Conservation (phyloP, 768 basidiomycete species). For the Kwoniella mangroviensis region DNA sequence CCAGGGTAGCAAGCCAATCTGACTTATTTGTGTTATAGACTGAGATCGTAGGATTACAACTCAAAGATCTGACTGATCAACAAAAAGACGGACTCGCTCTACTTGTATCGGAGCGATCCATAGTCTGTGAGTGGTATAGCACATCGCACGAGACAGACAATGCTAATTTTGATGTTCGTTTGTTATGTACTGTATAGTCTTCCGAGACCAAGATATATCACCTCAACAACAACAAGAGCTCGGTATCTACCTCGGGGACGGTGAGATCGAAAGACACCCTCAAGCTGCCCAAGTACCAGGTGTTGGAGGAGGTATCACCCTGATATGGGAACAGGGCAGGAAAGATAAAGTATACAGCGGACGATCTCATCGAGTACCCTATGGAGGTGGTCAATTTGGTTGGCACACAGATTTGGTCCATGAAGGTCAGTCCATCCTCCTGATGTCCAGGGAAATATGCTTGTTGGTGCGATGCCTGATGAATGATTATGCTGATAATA, state of each 20-base stretch:
- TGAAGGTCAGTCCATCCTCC: slow-evolving; percentile 39
- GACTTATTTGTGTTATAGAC: slow-evolving; percentile 61
- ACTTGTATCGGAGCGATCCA: slow-evolving; percentile 45
- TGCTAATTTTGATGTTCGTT: background rate
- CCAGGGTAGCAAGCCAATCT: too few relatives aligned
- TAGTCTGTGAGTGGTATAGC: slow-evolving; percentile 37
- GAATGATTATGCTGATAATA: background rate
- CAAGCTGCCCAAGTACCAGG: slow-evolving; percentile 56
- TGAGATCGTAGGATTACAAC: slow-evolving; percentile 73
- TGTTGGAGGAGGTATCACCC: slow-evolving; percentile 43
- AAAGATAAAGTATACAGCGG: slow-evolving; percentile 27
- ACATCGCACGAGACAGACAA: too few relatives aligned
- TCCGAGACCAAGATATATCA: slow-evolving; percentile 57
- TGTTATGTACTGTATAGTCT: slow-evolving; percentile 30
- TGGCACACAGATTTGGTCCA: slow-evolving; percentile 54
- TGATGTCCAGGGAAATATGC: too few relatives aligned
- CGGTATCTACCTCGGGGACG: slow-evolving; percentile 50
- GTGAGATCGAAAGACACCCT: slow-evolving; percentile 57
- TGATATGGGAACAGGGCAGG: slow-evolving; percentile 53
- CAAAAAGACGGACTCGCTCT: slow-evolving; percentile 75
- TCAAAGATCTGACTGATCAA: slow-evolving; percentile 67
- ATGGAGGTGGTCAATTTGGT: slow-evolving; percentile 39
- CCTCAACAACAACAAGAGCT: slow-evolving; percentile 54
- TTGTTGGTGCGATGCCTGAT: too few relatives aligned
- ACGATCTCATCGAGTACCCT: slow-evolving; percentile 37